Evolutionary conservation across 2,329 filamentous ascomycete genomes (phyloP), one percentile per base, ranked within the genome.

Genomic region (Aspergillus sp.): DNA sequence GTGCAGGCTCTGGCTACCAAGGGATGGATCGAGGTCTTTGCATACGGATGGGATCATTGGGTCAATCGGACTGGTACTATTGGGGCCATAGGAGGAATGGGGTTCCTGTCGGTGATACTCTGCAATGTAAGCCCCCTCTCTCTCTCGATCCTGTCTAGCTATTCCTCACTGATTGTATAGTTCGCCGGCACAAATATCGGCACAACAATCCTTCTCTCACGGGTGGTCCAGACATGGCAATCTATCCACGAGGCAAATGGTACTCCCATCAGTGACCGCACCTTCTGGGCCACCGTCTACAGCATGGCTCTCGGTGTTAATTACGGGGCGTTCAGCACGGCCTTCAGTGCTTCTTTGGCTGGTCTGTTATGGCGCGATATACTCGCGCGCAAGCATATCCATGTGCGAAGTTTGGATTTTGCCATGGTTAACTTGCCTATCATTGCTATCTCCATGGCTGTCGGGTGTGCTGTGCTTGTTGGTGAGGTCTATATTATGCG

Each of bases 161-260:
- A 1, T 18, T 6, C n/a, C 18, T 2, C 43, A 11, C 48, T 44
- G 7, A 34, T 24, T 15, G 59, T 12, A 3, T n/a, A 90, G 87
- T 91, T 90, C 63, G 86, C 89, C 0, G 89, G 89, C 17, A 91
- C 89, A 2, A 91, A 91, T 62, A 91, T 91, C 52, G 88, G 89
- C 34, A 89, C 88, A 0, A 88, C 88, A 0, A 91, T 91, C 66
- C 82, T 91, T 0, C 78, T 91, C 1, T 89, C 83, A 8, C 85
- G 88, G 3, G 82, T 90, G 6, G 83, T 91, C 11, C 88, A 91
- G 68, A 76, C 83, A 0, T 91, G 89, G 89, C 76, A 83, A 60
- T 65, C 75, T 2, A 89, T 91, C 41, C 85, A 88, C 62, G 55
- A 67, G 0, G 57, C 62, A 0, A 81, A 78, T 39, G 72, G 73